Evolutionary conservation across 2,329 filamentous ascomycete genomes (phyloP), one percentile per base, ranked within the genome.

Genomic region (Leptoxyphium fumago): DNA sequence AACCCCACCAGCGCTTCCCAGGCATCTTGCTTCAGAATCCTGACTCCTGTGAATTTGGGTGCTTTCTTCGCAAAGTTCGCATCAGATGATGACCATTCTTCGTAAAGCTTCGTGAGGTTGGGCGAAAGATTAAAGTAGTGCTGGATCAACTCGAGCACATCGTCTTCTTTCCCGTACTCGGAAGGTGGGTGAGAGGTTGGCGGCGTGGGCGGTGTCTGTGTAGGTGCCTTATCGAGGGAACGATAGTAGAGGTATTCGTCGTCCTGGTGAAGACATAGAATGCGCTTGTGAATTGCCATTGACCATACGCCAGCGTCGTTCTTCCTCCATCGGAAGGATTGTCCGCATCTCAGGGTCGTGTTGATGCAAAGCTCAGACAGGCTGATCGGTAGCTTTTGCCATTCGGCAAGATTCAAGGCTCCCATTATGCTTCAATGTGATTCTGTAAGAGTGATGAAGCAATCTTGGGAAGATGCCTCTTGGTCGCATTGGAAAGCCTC

Each of bases 1-100:
- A 98, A 98, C 45, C 83, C 81, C 18, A 98, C 71, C 17, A 98
- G 70, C 1, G 91, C 80, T 63, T 98, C 91, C 91, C 93, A 98
- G 1, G 89, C 80, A 68, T 95, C 88, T 66, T 98, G 91, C 55
- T 82, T 84, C 39, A 98, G 68, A 51, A 98, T 95, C 17, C 91
- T 80, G 45, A 98, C 83, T 10, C 93, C 91, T 0, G 82, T 81
- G 61, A 98, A 98, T 45, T 81, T 79, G 0, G 84, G 81, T 0
- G 91, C 89, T 52, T 84, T 85, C 57, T 80, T 82, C 55, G 80
- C 82, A 65, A 98, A 98, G 61, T 96, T 95, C 21, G 80, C 64
- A 59, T 98, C 91, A 2, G 80, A 75, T 0, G 71, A 67, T 1
- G 88, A 88, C 93, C 93, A 98, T 64, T 93, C 77, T 18, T 80